phyloP scores from a whole-genome alignment of 805 yeast species.

The Saccharomyces paradoxus region DNA sequence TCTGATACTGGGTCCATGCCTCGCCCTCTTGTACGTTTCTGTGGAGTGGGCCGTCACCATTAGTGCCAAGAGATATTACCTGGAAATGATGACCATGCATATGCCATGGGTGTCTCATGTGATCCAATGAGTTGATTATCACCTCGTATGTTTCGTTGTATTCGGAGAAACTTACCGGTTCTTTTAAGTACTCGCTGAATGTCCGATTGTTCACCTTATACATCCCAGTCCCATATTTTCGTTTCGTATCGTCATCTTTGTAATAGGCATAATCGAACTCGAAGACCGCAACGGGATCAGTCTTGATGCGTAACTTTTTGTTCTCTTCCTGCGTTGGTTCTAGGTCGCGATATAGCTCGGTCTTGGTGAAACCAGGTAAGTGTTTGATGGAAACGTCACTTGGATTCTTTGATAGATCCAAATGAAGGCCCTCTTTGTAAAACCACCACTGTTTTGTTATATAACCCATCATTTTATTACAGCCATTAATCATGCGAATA shows the following conservation, averaged over 20 bases:
- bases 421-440: conserved; percentile 1
- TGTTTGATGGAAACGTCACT: conserved; percentile 31
- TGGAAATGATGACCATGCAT: conserved; percentile 55
- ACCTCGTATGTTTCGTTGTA: conserved; percentile 33
- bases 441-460: conserved; percentile 28
- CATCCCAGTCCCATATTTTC: conserved; percentile 37
- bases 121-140: conserved; percentile 58
- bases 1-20: conserved; percentile 33
- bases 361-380: conserved; percentile 24
- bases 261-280: conserved; percentile 43
- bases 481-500: conserved; percentile 38
- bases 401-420: not conserved
- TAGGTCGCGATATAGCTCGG: conserved; percentile 18
- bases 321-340: conserved; percentile 8
- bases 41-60: conserved; percentile 34
- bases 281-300: conserved; percentile 12
- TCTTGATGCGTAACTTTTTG: conserved; percentile 6
- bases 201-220: conserved; percentile 46
- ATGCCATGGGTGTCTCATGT: conserved; percentile 60
- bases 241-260: conserved; percentile 36
- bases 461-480: conserved; percentile 46
- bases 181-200: conserved; percentile 46
- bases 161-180: conserved; percentile 34
- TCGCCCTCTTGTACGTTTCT: conserved; percentile 31
- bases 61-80: conserved; percentile 38